Base-by-base conservation (phyloP, 768 basidiomycete species). In the Lactifluus subvellereus region DNA sequence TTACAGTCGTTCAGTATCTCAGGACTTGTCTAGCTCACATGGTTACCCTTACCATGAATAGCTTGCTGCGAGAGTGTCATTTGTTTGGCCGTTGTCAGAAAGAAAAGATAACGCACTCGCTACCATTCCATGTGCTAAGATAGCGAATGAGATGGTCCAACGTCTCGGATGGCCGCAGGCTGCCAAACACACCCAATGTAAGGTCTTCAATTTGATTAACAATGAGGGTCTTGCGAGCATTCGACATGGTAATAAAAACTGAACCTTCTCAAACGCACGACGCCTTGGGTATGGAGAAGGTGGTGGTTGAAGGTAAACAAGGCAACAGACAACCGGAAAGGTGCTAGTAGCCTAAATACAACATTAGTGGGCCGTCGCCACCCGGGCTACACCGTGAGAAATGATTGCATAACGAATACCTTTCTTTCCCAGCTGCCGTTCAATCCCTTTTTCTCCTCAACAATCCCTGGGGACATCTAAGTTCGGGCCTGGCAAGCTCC, bases 401-500 rank as follows among this genome's bases (percentile, higher is more conserved):
- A 32, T 40, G 50, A 61, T 82, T 78, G 81, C 69, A 60, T 80
- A 79, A 77, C n/a, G 18, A 62, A 67, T 38, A 6, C 22, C 22
- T 16, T 13, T 20, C 57, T 65, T 69, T 70, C 61, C 65, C 70
- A 9, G 18, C 8, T 47, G 6, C 0, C 9, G 18, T 16, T 7
- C 4, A 27, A 13, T 6, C 0, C n/a, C 68, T 6, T 37, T 37
- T 60, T 69, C 69, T 71, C 66, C 37, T 11, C 69, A 89, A 89
- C 86, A 87, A 84, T 77, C 77, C 71, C 65, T 81, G 89, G 81
- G 85, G 89, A 92, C 90, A 84, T 73, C 83, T 89, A 89, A 93
- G 91, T 92, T 93, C 91, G 91, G 88, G 83, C 91, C 81, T 72
- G 89, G 87, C 76, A 73, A 76, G 79, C 87, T 84, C 83, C 82